Base-by-base conservation (phyloP, 768 basidiomycete genomes). In the Cubamyces sp. region DNA sequence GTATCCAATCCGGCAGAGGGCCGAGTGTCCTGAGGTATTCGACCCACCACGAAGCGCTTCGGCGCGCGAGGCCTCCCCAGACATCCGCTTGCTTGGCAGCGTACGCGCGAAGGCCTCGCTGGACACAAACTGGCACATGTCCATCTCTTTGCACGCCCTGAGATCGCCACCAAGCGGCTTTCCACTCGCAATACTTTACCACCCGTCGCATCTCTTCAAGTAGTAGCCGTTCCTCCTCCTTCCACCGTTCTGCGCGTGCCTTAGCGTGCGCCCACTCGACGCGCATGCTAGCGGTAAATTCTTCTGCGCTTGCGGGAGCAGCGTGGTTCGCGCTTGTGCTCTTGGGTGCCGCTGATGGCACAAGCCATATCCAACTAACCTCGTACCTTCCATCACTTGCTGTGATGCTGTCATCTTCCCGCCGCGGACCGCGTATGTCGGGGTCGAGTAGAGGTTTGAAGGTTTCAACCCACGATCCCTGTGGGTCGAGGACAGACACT, bases 161-260 rank as follows among this genome's bases (percentile, higher is more conserved):
- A 30, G 28, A 30, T 3, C 28, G 28, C 72, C 74, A 74, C 18
- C 59, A 45, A 0, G 59, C 21, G 0, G 59, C 55, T 41, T 72
- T 47, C 62, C 68, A 71, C 23, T 64, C 46, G n/a, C 66, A 57
- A 14, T 60, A 70, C 4, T 56, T 46, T 8, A 70, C 28, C 0
- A 74, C 61, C 1, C 74, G 65, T 0, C 69, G 52, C 76, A 77
- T 76, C 57, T 79, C 77, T 54, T 78, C 77, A 11, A 64, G 48
- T 0, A 79, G 60, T 3, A 78, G 64, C 0, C 68, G 21, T 19
- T 71, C 71, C 52, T 79, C 77, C 55, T 79, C 77, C 25, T 68
- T 68, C 75, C 76, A 78, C 0, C 74, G 66, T 45, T 72, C 63
- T 1, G 72, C 72, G 0, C 74, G 62, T 0, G 76, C 76, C 3